Evolutionary conservation across 1,139 yeast genomes (phyloP), one percentile per base, ranked within the genome.

Genomic region (Sugiyamaella xylanicola): DNA sequence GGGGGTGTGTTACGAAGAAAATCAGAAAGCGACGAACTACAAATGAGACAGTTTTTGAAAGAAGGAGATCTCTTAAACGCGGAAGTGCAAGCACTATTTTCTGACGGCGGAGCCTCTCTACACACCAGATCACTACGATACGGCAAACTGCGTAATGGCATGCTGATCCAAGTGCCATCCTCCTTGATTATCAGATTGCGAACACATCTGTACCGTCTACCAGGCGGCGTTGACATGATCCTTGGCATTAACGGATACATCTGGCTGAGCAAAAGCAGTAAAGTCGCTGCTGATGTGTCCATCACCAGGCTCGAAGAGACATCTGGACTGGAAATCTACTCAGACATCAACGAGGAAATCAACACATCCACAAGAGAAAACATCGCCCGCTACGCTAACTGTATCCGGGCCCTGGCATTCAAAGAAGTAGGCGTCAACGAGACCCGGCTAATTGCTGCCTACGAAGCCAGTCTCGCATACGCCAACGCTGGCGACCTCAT

Each of bases 41-140:
- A 92, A 70, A 95, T 95, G 99, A 80, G 99, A 65, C 84, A 82
- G 63, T 90, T 92, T 68, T 77, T 95, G 65, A 93, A 93, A 69
- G 99, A 95, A 68, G 99, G 99, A n/a, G 99, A 95, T 72, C 77
- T 95, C 60, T 76, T 95, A 61, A 92, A 95, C 68, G 97, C 98
- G 39, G 99, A 95, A 72, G 97, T 95, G 2, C 99, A 95, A 72
- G 85, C 91, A 22, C 77, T 92, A 50, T 93, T 83, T 70, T 84
- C 83, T 60, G 97, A 91, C 70, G 99, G 99, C 11, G 83, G 91
- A 62, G 98, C 97, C 0, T 86, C 97, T 0, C 76, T 95, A 59
- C 99, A 95, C 71, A 95, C 99, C 1, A 82, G 99, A 68, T 92
- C 98, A 0, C 76, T 95, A 62, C 89, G 92, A 68, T 95, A 95